Evolutionary conservation across 352 stramenopile genomes (phyloP), one percentile per base, ranked within the genome.

Genomic region (Aphanomyces euteiches): DNA sequence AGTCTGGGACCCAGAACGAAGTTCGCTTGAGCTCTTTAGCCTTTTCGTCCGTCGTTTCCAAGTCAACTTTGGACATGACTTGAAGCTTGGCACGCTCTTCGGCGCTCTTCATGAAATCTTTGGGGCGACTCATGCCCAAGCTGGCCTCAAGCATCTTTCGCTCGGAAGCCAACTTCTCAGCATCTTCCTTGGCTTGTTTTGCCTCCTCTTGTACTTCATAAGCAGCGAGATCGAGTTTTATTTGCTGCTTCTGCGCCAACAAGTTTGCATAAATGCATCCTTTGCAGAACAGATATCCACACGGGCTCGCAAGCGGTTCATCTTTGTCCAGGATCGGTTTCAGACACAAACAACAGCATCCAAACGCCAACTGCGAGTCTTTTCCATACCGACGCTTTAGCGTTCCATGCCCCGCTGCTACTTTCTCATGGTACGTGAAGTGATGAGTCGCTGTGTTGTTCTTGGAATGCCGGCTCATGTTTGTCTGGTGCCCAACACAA

Each of bases 181-280:
- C 79, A 73, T 91, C 83, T 19, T 73, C 65, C 17, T 82, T 75
- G 5, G 82, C 79, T 43, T 76, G 67, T 65, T 88, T 70, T 10
- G 74, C 71, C 50, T 90, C 85, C 48, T 81, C 69, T 54, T 83
- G 90, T 6, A 74, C 74, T 63, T 92, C 84, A 76, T 92, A 95
- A 19, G 73, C 75, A 7, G 78, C 72, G 28, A 82, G 17, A 38
- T 86, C 84, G 38, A 92, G 82, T 60, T 93, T 85, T 73, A 92
- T 92, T 21, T 84, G 69, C 60, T 85, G 85, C 73, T 95, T 95
- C 66, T 95, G 87, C 8, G 84, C 77, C 39, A 95, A 76, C 34
- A 95, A 73, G 72, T 95, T 95, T 38, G 83, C 76, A 79, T 95
- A 95, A 69, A 95, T 93, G 73, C 87, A 95, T 74, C 92, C 87